Base-by-base conservation (phyloP, 2,329 filamentous ascomycete genomes). In the Apiospora hydei region DNA sequence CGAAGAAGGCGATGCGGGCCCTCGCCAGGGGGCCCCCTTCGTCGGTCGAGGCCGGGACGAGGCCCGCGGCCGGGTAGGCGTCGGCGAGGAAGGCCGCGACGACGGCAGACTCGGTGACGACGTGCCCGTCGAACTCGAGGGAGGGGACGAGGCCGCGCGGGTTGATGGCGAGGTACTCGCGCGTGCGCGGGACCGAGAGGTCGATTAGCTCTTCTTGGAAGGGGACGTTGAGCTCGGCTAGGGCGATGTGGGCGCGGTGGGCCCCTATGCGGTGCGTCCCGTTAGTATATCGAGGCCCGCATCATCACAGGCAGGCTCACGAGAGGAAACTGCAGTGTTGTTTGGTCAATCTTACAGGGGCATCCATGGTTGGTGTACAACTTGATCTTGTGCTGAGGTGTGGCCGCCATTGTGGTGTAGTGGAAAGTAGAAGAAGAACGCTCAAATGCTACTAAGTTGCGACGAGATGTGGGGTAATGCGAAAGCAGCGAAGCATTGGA, bases 201-300 rank as follows among this genome's bases (percentile, higher is more conserved):
- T 73, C 71, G 71, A 73, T 64, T 30, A 71, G 67, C 24, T 71
- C 57, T n/a, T 73, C 72, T 26, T 72, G 71, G 47, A 69, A 73
- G 10, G 71, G 70, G 18, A 73, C 46, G n/a, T 66, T 44, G 38
- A 73, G 71, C 57, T 72, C 70, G 1, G 69, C 43, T 24, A 73
- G 72, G 10, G 72, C 70, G 4, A 73, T 69, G 18, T 73, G 71
- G 7, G 67, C 72, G n/a, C 72, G 72, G 26, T 73, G 69, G 21
- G 72, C 71, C 72, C 72, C 72, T 73, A 8, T 1, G 41, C 10
- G 38, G 13, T 14, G 41, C 10, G 41, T 43, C 41, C 41, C 41
- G 41, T 43, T 43, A 43, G 34, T 13, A 13, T 13, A 13, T 3
- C 34, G 13, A 49, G 26, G 46, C 30, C 11, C 34, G 5, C 34